Conservation (phyloP, 352 stramenopile genomes). For the Phytophthora ohioensis region DNA sequence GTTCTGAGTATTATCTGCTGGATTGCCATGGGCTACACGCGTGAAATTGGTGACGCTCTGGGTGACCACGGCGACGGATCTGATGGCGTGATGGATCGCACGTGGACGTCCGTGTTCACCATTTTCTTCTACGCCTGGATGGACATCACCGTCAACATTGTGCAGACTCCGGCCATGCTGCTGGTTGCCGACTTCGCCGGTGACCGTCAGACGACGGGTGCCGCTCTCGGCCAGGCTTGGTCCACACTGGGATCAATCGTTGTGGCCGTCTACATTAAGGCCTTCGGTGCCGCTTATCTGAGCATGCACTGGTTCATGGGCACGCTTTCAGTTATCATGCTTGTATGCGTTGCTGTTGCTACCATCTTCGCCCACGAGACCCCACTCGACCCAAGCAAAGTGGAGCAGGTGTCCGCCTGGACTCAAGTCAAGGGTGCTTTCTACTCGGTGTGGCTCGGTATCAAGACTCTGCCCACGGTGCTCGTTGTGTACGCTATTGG, state of each 20-base stretch:
- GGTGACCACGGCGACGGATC: constrained; percentile 30
- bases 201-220: constrained; percentile 53
- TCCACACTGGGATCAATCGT: constrained; percentile 40
- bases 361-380: constrained; percentile 41
- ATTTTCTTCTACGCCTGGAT: constrained; percentile 38
- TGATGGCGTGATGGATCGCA: no score
- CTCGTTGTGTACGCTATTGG: constrained; percentile 43
- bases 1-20: constrained; percentile 51
- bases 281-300: constrained; percentile 48
- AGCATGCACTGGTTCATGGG: constrained; percentile 42
- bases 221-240: constrained; percentile 46
- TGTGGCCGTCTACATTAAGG: constrained; percentile 47
- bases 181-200: constrained; percentile 54
- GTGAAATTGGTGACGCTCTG: constrained; percentile 29
- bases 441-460: constrained; percentile 38
- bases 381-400: constrained; percentile 35
- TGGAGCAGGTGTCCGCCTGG: constrained; percentile 21
- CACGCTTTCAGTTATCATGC: constrained; percentile 44
- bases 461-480: constrained; percentile 36
- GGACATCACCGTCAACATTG: constrained; percentile 35
- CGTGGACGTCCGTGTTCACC: constrained; percentile 35
- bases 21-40: constrained; percentile 56
- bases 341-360: constrained; percentile 35
- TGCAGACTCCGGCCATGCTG: constrained; percentile 34
- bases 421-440: constrained; percentile 36